Base-by-base conservation (phyloP, 192 early-diverging fungal species). In the Umbelopsis ramanniana region DNA sequence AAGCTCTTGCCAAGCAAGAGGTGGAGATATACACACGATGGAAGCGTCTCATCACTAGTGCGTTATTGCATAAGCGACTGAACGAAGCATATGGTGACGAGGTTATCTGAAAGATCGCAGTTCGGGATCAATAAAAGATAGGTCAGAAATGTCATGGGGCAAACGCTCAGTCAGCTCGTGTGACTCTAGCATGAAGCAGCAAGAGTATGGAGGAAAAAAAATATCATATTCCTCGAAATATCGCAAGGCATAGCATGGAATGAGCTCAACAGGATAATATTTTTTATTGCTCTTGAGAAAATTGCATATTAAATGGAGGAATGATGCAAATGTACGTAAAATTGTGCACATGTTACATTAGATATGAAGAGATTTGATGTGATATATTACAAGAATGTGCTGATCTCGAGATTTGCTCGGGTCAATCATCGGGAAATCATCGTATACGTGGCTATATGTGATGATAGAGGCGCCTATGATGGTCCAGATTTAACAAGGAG, bases 41-140 rank as follows among this genome's bases (percentile, higher is more conserved):
- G 92, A 78, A 75, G 24, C 88, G 84, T 43, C 55, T 93, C 7
- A 85, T 88, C 52, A 78, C 76, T 11, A 76, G 82, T 1, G 35
- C 84, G 11, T 38, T 89, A 35, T 79, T 88, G n/a, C 76, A 81
- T 33, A 78, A 82, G 37, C 71, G 88, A 54, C 68, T 93, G 63
- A 66, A 83, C 19, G 78, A 82, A 43, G 89, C 90, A 53, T 93
- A 91, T 63, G 79, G 80, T 3, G 45, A 77, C 63, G 17, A 22
- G 19, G 23, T 26, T 54, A 26, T 6, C 23, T 54, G 7, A 24
- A 43, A 43, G 6, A 43, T 43, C 40, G 11, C 40, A 29, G 40
- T 12, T 43, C 40, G 40, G 40, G 40, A 43, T 43, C 40, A 43
- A 43, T 43, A 43, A 43, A 43, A 43, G 40, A 43, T 43, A 4